phyloP scores from a whole-genome alignment of 148 eudicot species.

The Silene uniflora region DNA sequence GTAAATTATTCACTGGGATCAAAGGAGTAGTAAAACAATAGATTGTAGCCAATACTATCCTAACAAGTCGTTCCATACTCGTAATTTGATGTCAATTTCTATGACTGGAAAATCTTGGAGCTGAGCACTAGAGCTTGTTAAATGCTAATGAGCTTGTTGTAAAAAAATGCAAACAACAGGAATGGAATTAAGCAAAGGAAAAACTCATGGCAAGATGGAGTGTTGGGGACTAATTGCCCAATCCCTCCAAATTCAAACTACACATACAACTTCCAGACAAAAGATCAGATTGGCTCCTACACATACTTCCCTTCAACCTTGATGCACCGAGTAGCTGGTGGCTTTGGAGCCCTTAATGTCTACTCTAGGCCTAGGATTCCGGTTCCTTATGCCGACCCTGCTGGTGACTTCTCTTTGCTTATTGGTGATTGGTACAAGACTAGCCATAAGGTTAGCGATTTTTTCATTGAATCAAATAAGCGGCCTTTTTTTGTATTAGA shows the following conservation, averaged over 20 bases:
- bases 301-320: conserved; percentile 86
- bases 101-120: no score
- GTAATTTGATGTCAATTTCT: background rate
- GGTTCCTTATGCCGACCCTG: conserved; percentile 72
- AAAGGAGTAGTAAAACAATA: no score
- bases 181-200: conserved; percentile 98
- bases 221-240: conserved; percentile 87
- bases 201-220: conserved; percentile 99
- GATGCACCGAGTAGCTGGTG: conserved; percentile 85
- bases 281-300: conserved; percentile 94
- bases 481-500: background rate
- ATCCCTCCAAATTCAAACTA: conserved; percentile 72
- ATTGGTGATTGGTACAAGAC: conserved; percentile 82
- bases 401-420: conserved; percentile 71
- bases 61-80: no score
- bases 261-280: conserved; percentile 83
- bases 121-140: no score
- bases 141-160: background rate
- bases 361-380: conserved; percentile 72
- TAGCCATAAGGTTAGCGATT: conserved; percentile 52
- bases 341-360: conserved; percentile 80
- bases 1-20: no score
- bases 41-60: no score
- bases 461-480: no score
- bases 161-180: conserved; percentile 37